phyloP scores from a whole-genome alignment of 1,139 yeast species.

The Diutina mesorugosa region DNA sequence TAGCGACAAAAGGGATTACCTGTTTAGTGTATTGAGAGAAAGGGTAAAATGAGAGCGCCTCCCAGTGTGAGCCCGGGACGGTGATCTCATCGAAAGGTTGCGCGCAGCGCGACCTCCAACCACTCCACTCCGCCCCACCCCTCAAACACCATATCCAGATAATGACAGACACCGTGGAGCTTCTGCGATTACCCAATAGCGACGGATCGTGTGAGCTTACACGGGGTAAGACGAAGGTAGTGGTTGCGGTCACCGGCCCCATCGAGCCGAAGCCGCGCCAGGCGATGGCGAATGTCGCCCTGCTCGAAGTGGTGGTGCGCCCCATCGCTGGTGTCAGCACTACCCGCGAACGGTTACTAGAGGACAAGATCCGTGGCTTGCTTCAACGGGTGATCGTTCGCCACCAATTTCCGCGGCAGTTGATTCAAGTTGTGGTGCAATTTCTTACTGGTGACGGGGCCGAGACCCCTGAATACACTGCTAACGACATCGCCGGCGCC shows the following conservation, averaged over 20 bases:
- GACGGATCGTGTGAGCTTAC: conserved; percentile 70
- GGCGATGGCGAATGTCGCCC: conserved; percentile 70
- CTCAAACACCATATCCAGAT: not conserved
- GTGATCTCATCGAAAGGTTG: not conserved
- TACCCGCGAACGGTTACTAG: conserved; percentile 69
- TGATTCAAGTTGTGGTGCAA: conserved; percentile 82
- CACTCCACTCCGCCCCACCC: not conserved
- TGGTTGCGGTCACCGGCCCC: conserved; percentile 83
- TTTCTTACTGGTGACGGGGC: conserved; percentile 55
- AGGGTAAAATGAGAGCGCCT: not conserved
- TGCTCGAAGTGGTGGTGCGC: conserved; percentile 67
- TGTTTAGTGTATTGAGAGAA: not conserved
- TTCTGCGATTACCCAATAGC: not conserved
- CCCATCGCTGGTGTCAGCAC: conserved; percentile 68
- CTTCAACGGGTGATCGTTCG: conserved; percentile 51
- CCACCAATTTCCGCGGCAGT: conserved; percentile 68
- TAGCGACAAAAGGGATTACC: too few species aligned
- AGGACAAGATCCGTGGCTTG: conserved; percentile 54
- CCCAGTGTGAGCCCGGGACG: not conserved
- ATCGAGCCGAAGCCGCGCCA: conserved; percentile 76
- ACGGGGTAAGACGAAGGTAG: conserved; percentile 39
- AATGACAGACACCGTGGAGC: not conserved
- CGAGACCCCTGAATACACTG: conserved; percentile 13
- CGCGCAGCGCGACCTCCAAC: not conserved
- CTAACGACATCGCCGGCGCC: conserved; percentile 55